These are phyloP conservation scores for Nadsonia fulvescens DNA, from an alignment of 805 yeast species.

Conservation along the genomic window DNA sequence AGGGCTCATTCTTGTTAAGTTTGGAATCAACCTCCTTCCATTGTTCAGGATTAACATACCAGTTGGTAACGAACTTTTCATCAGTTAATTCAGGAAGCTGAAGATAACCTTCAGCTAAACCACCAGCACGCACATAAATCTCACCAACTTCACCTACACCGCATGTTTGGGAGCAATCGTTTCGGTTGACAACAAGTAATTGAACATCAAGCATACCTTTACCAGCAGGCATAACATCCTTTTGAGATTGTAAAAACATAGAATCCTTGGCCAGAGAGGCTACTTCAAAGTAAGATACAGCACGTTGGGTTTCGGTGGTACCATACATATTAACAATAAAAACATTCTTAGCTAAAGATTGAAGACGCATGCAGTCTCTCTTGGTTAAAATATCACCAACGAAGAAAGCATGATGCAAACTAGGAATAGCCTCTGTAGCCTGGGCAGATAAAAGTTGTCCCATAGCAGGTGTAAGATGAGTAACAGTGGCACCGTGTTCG, in stretches of 20 bases:
- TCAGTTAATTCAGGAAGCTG: constrained; percentile 77
- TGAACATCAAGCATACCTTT: constrained; percentile 94
- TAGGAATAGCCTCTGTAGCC: constrained; percentile 72
- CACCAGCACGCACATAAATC: constrained; percentile 95
- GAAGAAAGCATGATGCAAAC: constrained; percentile 87
- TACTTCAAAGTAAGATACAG: constrained; percentile 88
- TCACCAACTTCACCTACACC: constrained; percentile 99
- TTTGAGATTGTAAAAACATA: constrained; percentile 59
- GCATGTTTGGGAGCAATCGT: constrained; percentile 76
- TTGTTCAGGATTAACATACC: constrained; percentile 59
- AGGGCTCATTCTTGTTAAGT: constrained; percentile 26
- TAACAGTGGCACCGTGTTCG: constrained; percentile 76
- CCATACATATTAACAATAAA: constrained; percentile 95
- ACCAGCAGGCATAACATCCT: constrained; percentile 97
- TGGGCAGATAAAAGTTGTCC: constrained; percentile 94
- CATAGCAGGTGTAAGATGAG: constrained; percentile 98
- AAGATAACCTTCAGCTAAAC: constrained; percentile 91
- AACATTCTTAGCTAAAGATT: constrained; percentile 79
- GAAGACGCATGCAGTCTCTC: constrained; percentile 88
- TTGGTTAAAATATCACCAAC: constrained; percentile 96
- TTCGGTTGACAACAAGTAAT: constrained; percentile 77
- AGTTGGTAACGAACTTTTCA: constrained; percentile 74
- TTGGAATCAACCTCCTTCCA: constrained; percentile 41
- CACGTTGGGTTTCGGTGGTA: constrained; percentile 97
- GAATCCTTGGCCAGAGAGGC: constrained; percentile 54